Base-by-base conservation (phyloP, 768 basidiomycete genomes). In the Lactifluus subvellereus region DNA sequence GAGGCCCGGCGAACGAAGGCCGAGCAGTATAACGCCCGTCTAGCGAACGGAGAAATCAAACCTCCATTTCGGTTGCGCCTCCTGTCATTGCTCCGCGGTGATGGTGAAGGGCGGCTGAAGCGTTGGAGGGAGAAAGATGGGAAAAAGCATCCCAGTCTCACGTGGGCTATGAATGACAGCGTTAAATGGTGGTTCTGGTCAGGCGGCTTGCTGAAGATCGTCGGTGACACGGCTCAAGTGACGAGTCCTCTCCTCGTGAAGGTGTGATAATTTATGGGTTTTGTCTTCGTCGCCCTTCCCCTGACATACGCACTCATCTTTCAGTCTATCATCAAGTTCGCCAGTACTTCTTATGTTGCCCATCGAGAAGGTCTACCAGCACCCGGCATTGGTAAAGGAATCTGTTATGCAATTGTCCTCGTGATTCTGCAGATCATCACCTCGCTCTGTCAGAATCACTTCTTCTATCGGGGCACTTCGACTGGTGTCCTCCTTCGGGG, bases 401-500 rank as follows among this genome's bases (percentile, higher is more conserved):
- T 94, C n/a, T 92, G 91, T 1, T 80, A 91, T 22, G 82, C 85
- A 0, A 80, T 96, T 66, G 82, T 73, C 30, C 80, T 98, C 1
- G 77, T 94, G 60, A 71, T 75, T 20, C 77, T 97, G 67, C 88
- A 92, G 69, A 56, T 91, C 38, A 70, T 86, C 40, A 72, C 85
- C 0, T 89, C 88, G 0, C 68, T 92, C 58, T 83, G 83, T 67
- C 80, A 82, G 8, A 84, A 95, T 63, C 91, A 94, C 68, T 94
- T 89, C 74, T 93, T 94, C 79, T 91, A 92, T 71, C 82, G 89
- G 9, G 77, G 79, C 42, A 80, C 83, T 33, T 83, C 84, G 0
- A 82, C 85, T 11, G 94, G 95, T 30, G 91, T 95, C 3, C 80
- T 94, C 16, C 70, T 90, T 14, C 85, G 94, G 38, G 87, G 87